Evolutionary conservation across 441 rosid species (phyloP).

Genomic region (Syzygium malaccense): DNA sequence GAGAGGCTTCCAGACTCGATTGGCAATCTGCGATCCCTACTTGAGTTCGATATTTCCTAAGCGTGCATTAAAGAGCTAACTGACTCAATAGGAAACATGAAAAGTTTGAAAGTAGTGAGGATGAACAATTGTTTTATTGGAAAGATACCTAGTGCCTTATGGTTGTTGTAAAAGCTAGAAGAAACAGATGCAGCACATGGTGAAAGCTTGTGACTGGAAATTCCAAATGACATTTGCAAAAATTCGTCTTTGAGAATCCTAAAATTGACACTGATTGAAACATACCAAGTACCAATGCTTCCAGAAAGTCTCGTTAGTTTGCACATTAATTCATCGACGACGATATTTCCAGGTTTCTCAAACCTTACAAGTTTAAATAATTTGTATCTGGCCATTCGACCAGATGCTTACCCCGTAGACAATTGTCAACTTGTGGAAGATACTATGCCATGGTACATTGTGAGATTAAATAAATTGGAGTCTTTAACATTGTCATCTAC

Average conservation of each 20-base stretch:
- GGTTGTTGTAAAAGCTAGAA: neutral
- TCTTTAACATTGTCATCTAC: neutral
- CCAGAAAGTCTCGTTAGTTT: neutral
- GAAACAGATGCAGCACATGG: neutral
- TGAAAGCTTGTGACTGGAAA: neutral
- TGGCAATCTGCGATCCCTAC: neutral
- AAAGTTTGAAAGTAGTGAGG: neutral
- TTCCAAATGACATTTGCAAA: neutral
- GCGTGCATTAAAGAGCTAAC: neutral
- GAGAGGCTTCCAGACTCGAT: fast-evolving
- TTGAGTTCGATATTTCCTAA: neutral
- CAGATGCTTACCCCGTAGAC: neutral
- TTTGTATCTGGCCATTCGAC: neutral
- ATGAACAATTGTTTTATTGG: neutral
- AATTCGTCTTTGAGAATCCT: neutral
- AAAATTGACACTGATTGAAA: neutral
- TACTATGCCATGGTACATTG: neutral
- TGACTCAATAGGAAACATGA: neutral
- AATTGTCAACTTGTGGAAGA: neutral
- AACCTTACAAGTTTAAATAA: neutral
- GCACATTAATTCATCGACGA: neutral
- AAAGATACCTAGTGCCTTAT: neutral
- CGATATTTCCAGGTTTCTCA: neutral
- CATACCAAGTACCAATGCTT: neutral
- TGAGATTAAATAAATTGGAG: neutral